Evolutionary conservation across 371 early-diverging fungal species (phyloP), one percentile per base, ranked within the genome.

Genomic region (Mortierella polycephala): DNA sequence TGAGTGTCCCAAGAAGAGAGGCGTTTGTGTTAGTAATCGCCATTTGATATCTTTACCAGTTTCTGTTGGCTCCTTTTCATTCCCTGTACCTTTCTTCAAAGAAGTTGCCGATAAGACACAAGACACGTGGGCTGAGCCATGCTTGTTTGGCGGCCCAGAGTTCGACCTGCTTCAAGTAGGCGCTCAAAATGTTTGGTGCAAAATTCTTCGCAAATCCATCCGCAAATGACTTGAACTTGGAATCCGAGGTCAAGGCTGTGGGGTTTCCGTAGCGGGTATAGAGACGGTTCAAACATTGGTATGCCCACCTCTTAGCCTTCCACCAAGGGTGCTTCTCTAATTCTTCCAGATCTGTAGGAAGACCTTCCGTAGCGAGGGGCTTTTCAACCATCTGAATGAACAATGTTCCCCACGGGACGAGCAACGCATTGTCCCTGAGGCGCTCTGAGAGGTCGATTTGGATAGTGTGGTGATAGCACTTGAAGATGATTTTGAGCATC

Each of bases 221-320:
- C 23, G 96, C 91, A 81, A 98, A 97, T 4, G 81, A 67, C 8
- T 72, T 81, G 76, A 94, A 91, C 75, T 90, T 87, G 55, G 79
- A 82, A 5, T 87, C 81, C 47, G 85, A 81, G 50, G 90, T 80
- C 60, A 90, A 81, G 63, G 86, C 80, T 1, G 91, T 87, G 23
- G 91, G 92, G 64, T 92, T 91, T 59, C 95, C 94, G 69, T 94
- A 95, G 64, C 92, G 90, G 52, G 81, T 70, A 68, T 96, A 95
- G 23, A 96, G 83, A 21, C 87, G 89, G 83, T 96, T 94, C 63
- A 97, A 77, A 81, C 92, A 92, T 53, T 89, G 89, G 66, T 90
- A 91, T 0, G 97, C 94, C 97, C 98, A 96, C 65, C 97, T 96
- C 82, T 96, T 96, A 30, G 93, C 93, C 84, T 95, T 95, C 92